These are phyloP conservation scores for Claviceps africana DNA, from an alignment of 2,329 filamentous ascomycete genomes.

Conservation along the genomic window DNA sequence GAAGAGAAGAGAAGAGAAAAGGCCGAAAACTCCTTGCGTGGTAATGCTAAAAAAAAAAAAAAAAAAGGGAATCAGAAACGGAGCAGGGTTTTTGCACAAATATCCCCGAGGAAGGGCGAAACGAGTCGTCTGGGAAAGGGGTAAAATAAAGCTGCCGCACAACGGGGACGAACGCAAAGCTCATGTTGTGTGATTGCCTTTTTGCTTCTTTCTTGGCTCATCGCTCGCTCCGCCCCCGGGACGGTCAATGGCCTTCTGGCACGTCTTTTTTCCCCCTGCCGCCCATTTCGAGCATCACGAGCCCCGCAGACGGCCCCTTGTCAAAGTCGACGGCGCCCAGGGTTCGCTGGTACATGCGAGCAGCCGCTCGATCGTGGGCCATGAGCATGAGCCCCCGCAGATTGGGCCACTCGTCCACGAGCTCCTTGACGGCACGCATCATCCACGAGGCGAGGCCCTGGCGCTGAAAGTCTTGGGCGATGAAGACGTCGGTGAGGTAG, in stretches of 20 bases:
- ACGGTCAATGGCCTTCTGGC: conserved; percentile 17
- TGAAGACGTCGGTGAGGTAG: conserved; percentile 55
- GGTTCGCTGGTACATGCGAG: conserved; percentile 32
- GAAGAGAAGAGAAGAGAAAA: not conserved
- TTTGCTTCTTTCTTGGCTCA: not conserved
- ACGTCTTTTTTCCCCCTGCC: conserved; percentile 22
- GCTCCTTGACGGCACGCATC: conserved; percentile 44
- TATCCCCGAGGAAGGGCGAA: not conserved
- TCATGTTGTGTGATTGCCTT: not conserved
- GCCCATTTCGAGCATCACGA: conserved; percentile 28
- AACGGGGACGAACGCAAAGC: not conserved
- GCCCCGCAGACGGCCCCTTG: conserved; percentile 25
- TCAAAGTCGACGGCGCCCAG: conserved; percentile 31
- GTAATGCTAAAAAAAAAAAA: too few species aligned
- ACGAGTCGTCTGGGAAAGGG: not conserved
- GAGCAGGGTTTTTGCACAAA: too few species aligned
- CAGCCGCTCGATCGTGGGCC: conserved; percentile 26
- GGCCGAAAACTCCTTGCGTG: not conserved
- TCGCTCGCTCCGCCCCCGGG: not conserved
- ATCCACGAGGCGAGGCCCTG: conserved; percentile 52
- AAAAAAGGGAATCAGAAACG: too few species aligned
- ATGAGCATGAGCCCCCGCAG: conserved; percentile 47
- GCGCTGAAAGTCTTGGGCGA: conserved; percentile 44
- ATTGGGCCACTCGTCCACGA: conserved; percentile 39
- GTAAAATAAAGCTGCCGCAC: not conserved